Conservation (phyloP, 164 flowering plant genomes). For the Berberis thunbergii region DNA sequence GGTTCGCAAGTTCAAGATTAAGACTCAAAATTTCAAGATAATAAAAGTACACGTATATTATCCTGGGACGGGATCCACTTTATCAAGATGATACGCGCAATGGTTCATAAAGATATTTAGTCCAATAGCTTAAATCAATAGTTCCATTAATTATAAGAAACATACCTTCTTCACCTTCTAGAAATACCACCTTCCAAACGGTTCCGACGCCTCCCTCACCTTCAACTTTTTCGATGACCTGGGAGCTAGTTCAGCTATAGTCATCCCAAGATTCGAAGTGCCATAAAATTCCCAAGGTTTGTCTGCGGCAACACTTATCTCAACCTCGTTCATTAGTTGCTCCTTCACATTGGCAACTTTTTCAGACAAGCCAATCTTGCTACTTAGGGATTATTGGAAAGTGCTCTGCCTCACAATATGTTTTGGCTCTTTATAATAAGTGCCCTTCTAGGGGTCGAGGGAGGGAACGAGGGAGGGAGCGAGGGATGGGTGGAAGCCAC, state of each 20-base stretch:
- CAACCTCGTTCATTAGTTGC: background rate
- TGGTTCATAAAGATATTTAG: background rate
- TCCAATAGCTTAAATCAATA: background rate
- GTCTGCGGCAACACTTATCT: conserved; percentile 1
- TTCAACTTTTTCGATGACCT: background rate
- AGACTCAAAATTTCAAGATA: background rate
- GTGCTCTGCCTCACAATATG: too few species aligned
- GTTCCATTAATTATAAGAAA: background rate
- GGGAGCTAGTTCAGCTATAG: background rate
- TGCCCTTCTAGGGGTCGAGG: too few species aligned
- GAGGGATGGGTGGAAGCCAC: too few species aligned
- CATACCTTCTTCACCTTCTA: background rate
- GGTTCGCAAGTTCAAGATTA: background rate
- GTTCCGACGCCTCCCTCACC: conserved; percentile 5
- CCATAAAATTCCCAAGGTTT: background rate
- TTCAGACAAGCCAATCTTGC: too few species aligned
- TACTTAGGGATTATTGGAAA: too few species aligned
- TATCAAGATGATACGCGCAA: background rate
- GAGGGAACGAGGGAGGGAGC: too few species aligned
- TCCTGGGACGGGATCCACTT: too few species aligned
- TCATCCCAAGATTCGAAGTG: background rate
- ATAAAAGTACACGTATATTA: background rate
- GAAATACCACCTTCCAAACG: background rate
- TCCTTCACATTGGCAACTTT: background rate
- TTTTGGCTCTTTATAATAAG: too few species aligned